Percentiles rank a stretch among this genome's conserved stretches.
These are phyloP conservation scores for Cinchona pubescens DNA, from an alignment of 257 asterid genomes.

Conservation along the genomic window DNA sequence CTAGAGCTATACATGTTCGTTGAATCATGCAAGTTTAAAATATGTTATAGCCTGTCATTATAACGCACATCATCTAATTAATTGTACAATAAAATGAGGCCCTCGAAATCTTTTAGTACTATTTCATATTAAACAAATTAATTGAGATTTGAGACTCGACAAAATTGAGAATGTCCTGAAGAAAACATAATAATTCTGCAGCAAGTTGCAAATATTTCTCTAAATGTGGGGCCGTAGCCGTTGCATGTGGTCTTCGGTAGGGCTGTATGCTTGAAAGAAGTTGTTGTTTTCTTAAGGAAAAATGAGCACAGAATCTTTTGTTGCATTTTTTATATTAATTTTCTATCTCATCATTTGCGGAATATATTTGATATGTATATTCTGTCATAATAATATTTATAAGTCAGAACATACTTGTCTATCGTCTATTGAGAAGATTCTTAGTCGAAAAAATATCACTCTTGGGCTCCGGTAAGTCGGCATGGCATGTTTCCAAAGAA, in stretches of 20 bases:
- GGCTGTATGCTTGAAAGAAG: neutral
- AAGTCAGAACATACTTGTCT: too few species aligned
- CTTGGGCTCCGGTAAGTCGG: too few species aligned
- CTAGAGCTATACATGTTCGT: neutral
- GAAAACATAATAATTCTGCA: neutral
- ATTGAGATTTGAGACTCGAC: neutral
- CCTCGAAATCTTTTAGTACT: neutral
- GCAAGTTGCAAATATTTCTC: neutral
- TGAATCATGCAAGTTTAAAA: neutral
- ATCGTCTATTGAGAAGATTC: too few species aligned
- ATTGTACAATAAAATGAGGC: neutral
- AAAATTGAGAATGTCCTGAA: neutral
- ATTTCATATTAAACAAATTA: neutral
- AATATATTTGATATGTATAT: too few species aligned
- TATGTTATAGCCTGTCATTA: constrained; percentile 7
- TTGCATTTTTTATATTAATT: too few species aligned
- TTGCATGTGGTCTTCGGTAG: neutral
- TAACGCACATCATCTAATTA: neutral
- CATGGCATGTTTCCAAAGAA: too few species aligned
- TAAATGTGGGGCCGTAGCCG: neutral
- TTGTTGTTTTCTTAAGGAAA: too few species aligned
- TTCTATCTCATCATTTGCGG: too few species aligned
- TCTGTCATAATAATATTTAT: too few species aligned
- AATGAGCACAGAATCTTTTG: too few species aligned
- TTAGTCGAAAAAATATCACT: too few species aligned